phyloP scores from a whole-genome alignment of 192 early-diverging fungal genomes.

The Umbelopsis isabellina region DNA sequence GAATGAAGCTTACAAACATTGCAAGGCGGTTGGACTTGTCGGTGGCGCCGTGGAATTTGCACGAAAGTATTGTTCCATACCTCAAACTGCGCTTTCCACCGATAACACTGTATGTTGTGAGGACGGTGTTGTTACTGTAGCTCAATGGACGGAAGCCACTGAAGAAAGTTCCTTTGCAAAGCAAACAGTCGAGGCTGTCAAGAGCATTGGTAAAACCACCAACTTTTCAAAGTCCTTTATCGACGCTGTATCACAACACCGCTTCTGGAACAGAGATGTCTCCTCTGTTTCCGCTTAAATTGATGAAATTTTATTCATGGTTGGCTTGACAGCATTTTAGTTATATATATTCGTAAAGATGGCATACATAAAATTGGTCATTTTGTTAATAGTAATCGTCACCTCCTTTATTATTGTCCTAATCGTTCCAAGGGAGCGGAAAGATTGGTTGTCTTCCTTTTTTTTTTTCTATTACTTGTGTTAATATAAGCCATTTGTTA shows the following conservation, averaged over 20 bases:
- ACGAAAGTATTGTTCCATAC: background rate
- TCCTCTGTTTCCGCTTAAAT: background rate
- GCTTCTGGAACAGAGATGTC: slow-evolving; percentile 10
- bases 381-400: too few relatives aligned
- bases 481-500: too few relatives aligned
- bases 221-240: background rate
- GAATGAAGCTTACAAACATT: slow-evolving; percentile 31
- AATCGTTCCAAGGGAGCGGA: too few relatives aligned
- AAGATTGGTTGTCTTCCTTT: too few relatives aligned
- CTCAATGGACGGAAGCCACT: background rate
- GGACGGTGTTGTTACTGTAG: background rate
- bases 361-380: too few relatives aligned
- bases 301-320: too few relatives aligned
- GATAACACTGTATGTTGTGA: background rate
- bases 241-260: background rate
- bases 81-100: background rate
- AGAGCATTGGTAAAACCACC: background rate
- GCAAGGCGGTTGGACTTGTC: slow-evolving; percentile 30
- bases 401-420: too few relatives aligned
- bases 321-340: too few relatives aligned
- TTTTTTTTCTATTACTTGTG: too few relatives aligned
- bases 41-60: slow-evolving; percentile 19
- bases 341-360: too few relatives aligned
- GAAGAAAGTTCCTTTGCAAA: background rate
- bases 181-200: background rate